phyloP scores from a whole-genome alignment of 1,284 basidiomycete species.

The Trichosporon sp. region DNA sequence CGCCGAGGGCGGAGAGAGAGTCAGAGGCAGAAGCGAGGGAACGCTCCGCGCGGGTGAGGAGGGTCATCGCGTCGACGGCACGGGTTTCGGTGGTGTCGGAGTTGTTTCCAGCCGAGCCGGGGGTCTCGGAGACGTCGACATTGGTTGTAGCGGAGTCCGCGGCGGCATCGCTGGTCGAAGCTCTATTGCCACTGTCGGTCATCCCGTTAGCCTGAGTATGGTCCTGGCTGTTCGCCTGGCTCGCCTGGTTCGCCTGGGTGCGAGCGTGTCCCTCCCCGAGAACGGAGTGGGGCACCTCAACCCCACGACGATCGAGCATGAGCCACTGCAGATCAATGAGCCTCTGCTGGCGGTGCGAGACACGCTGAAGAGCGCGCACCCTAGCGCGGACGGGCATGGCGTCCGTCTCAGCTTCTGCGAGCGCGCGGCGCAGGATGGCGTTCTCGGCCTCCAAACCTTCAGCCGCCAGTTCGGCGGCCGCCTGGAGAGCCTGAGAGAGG shows the following conservation, averaged over 20 bases:
- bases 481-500: background rate
- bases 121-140: no score
- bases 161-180: no score
- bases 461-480: background rate
- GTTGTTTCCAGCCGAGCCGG: background rate
- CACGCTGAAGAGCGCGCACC: background rate
- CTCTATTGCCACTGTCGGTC: no score
- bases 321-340: background rate
- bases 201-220: background rate
- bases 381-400: no score
- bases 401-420: background rate
- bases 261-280: background rate
- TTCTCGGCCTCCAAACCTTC: background rate
- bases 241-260: no score
- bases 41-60: background rate
- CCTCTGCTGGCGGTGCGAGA: background rate
- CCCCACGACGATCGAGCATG: background rate
- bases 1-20: background rate
- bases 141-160: no score
- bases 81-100: no score
- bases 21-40: background rate
- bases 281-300: background rate
- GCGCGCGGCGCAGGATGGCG: background rate
- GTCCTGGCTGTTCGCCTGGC: no score
- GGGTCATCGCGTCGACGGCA: background rate